Base-by-base conservation (phyloP, 768 basidiomycete genomes). In the Tubosaeta sp. region DNA sequence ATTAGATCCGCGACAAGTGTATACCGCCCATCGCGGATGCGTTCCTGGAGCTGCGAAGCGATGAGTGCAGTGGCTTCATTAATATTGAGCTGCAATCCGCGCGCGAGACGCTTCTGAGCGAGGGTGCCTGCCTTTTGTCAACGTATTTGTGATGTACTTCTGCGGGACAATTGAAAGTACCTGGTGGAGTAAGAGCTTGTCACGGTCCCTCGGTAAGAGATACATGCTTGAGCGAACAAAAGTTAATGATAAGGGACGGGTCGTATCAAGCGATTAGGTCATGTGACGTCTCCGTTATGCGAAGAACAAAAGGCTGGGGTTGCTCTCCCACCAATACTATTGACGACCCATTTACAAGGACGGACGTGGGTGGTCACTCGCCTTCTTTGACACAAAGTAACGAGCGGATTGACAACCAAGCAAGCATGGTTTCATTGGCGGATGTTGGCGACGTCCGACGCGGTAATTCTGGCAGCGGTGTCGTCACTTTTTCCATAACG, bases 101-200 rank as follows among this genome's bases (percentile, higher is more conserved):
- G 81, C 5, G 95, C 95, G 14, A 99, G 84, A 37, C 97, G 87
- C 62, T 92, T 88, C 71, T 98, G 95, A 1, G 97, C 93, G 16
- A 98, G 81, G 55, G 80, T 84, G 22, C 97, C 97, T 26, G 86
- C 82, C 86, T 92, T 45, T 60, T 44, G 33, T 45, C n/a, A 26
- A 42, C 11, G 16, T 25, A 11, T 39, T 7, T 4, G 45, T 49
- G 41, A 46, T 37, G 46, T 31, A 31, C 13, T 32, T 11, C 19
- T 29, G 42, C 13, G 29, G 7, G 34, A 50, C 37, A 37, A 53
- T 22, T 27, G 26, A 17, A 59, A 46, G 51, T 59, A 77, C 76
- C 76, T 90, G 86, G 64, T 88, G 85, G 25, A 93, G 76, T 27
- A 88, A 71, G 43, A 91, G 74, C 62, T 88, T 90, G 51, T 81